Evolutionary conservation across 2,329 filamentous ascomycete species (phyloP).

Genomic region (Bipolaris gigantea): DNA sequence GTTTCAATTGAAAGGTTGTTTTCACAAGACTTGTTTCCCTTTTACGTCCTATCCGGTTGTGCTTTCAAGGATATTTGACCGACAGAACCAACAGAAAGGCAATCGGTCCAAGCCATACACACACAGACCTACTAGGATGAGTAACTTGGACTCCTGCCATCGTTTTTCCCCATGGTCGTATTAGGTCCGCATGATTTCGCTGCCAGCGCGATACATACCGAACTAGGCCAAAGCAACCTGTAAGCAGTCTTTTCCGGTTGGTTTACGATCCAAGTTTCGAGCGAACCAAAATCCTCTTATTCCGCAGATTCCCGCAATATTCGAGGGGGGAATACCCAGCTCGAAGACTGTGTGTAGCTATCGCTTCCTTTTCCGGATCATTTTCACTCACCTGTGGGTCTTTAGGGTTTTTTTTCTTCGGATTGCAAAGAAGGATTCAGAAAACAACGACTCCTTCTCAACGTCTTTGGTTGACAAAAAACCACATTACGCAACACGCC

Average conservation of each 20-base stretch:
- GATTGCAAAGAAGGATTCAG: not conserved
- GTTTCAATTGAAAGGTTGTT: not conserved
- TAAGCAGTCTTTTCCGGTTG: slow-evolving; percentile 10
- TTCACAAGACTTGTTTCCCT: not conserved
- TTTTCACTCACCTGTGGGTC: not conserved
- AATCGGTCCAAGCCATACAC: not conserved
- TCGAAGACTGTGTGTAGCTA: not conserved
- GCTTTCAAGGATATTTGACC: not conserved
- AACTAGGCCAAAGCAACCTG: not conserved
- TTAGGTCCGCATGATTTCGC: not conserved
- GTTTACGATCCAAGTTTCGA: not conserved
- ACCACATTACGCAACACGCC: slow-evolving; percentile 7
- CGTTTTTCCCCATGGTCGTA: not conserved
- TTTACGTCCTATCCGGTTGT: not conserved
- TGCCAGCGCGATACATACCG: not conserved
- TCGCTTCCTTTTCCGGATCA: not conserved
- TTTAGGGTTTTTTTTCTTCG: not conserved
- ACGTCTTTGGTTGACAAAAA: not conserved
- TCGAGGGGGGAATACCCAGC: not conserved
- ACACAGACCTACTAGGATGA: not conserved
- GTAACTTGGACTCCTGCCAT: not conserved
- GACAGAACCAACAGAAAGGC: not conserved
- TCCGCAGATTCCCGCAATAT: not conserved
- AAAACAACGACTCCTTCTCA: not conserved
- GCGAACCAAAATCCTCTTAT: not conserved